Evolutionary conservation across 352 stramenopile species (phyloP).

Genomic region (Phytophthora cactorum): DNA sequence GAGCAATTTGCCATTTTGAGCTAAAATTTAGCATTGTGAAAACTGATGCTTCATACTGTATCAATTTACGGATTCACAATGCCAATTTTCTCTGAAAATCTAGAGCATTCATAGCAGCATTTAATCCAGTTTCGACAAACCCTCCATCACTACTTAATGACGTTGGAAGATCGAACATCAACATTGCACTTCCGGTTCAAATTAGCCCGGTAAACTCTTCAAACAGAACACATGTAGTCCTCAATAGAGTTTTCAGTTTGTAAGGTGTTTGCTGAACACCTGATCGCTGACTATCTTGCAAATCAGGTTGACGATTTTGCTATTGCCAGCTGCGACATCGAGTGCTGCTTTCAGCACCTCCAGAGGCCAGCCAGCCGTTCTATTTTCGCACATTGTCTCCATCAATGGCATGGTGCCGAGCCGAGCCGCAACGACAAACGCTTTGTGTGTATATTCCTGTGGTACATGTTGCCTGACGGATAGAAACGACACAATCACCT

Average conservation of each 20-base stretch:
- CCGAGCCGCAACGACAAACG: background rate
- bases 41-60: no score
- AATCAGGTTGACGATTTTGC: background rate
- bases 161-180: no score
- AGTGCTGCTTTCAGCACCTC: background rate
- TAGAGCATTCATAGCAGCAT: no score
- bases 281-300: background rate
- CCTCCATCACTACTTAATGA: no score
- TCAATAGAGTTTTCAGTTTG: background rate
- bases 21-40: no score
- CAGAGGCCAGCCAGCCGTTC: background rate
- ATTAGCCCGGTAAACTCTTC: no score
- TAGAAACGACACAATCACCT: background rate
- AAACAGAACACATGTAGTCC: no score
- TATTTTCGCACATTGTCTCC: background rate
- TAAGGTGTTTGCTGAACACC: background rate
- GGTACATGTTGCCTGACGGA: background rate
- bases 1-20: no score
- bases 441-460: background rate
- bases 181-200: no score
- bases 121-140: no score
- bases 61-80: no score
- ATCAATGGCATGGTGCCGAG: background rate
- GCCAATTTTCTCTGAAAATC: no score
- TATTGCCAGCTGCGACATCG: background rate